A percentile compares a stretch with the other conserved stretches of the same genome.
Conservation (phyloP, 441 rosid species). For the Brassica hybrid region DNA sequence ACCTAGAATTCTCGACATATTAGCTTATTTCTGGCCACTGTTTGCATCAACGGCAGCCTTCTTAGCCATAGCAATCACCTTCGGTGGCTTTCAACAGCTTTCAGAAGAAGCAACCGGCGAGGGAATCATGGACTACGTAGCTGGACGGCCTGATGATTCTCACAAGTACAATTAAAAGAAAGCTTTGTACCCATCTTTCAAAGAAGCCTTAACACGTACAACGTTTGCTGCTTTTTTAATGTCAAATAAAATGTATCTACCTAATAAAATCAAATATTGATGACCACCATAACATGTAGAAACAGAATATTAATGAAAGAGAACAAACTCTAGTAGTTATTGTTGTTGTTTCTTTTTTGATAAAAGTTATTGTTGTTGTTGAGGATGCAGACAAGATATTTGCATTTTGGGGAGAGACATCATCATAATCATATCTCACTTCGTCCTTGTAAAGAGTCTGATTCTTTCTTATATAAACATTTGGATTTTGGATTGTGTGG, state of each 20-base stretch:
- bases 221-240: conserved; percentile 12
- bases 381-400: conserved; percentile 34
- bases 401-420: conserved; percentile 33
- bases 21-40: conserved; percentile 83
- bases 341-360: too few species aligned
- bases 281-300: neutral
- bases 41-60: conserved; percentile 79
- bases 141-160: conserved; percentile 47
- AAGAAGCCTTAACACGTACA: conserved; percentile 23
- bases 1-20: conserved; percentile 56
- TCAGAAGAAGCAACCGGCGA: conserved; percentile 49
- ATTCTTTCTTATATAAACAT: conserved; percentile 18
- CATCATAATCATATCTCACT: conserved; percentile 18
- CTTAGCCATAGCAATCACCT: conserved; percentile 51
- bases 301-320: conserved; percentile 25
- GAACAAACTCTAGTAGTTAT: conserved; percentile 11
- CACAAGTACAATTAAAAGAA: conserved; percentile 24
- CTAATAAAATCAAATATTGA: neutral
- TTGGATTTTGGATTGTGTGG: conserved; percentile 35
- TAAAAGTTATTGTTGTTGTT: too few species aligned
- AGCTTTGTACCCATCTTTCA: neutral
- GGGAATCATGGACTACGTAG: conserved; percentile 62
- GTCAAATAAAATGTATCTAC: conserved; percentile 13
- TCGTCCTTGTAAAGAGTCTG: conserved; percentile 6
- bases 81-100: conserved; percentile 60